phyloP scores from a whole-genome alignment of 139 green algal genomes.

The Astrephomene gubernaculifera region DNA sequence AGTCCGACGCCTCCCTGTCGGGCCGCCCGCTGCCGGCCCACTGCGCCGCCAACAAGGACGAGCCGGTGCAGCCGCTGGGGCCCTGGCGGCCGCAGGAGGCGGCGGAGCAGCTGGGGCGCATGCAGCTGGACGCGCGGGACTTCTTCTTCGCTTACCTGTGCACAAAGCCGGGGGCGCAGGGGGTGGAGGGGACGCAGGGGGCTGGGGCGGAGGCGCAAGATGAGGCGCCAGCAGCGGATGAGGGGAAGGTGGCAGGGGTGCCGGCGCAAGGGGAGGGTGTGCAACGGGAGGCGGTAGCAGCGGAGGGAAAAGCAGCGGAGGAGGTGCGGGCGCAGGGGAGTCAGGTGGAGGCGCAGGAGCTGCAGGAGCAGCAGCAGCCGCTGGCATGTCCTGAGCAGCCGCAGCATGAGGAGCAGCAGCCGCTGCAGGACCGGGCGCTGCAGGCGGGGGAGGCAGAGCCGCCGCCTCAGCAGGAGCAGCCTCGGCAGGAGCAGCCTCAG shows the following conservation, averaged over 20 bases:
- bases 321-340: neutral
- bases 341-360: neutral
- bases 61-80: slow-evolving; percentile 46
- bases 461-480: too few relatives aligned
- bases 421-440: neutral
- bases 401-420: neutral
- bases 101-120: neutral
- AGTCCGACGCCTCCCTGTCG: slow-evolving; percentile 25
- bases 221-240: neutral
- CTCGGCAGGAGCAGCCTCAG: too few relatives aligned
- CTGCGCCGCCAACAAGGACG: slow-evolving; percentile 45
- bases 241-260: neutral
- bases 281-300: neutral
- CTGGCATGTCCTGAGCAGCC: neutral
- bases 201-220: neutral
- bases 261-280: neutral
- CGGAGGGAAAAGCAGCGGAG: neutral
- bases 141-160: slow-evolving; percentile 52
- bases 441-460: too few relatives aligned
- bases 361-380: neutral
- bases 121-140: slow-evolving; percentile 37
- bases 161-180: slow-evolving; percentile 9
- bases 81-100: slow-evolving; percentile 31
- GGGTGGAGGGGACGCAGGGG: too few relatives aligned
- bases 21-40: neutral